These are phyloP conservation scores for Debaryomyces nepalensis DNA, from an alignment of 1,139 yeast genomes.

Conservation along the genomic window DNA sequence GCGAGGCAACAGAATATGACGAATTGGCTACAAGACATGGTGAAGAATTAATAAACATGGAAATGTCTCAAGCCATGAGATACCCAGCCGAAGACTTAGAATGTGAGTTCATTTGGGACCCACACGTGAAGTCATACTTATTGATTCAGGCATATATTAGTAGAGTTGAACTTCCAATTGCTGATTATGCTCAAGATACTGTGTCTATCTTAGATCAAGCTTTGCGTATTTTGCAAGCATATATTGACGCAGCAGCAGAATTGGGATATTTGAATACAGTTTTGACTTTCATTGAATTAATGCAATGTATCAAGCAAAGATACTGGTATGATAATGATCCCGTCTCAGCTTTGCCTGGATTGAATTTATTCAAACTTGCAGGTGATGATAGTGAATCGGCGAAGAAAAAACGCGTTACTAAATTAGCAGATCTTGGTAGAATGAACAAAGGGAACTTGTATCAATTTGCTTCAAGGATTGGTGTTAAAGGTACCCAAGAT, in stretches of 20 bases:
- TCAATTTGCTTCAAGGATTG: constrained; percentile 39
- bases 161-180: constrained; percentile 85
- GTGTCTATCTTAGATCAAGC: constrained; percentile 92
- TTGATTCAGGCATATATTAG: constrained; percentile 87
- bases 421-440: constrained; percentile 22
- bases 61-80: constrained; percentile 80
- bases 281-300: constrained; percentile 61
- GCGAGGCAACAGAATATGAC: constrained; percentile 87
- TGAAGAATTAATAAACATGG: constrained; percentile 90
- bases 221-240: constrained; percentile 91
- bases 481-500: constrained; percentile 36
- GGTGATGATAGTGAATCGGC: constrained; percentile 7
- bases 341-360: constrained; percentile 73
- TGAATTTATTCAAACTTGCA: constrained; percentile 30
- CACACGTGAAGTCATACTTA: constrained; percentile 89
- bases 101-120: constrained; percentile 85
- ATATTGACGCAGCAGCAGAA: constrained; percentile 87
- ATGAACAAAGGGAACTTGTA: constrained; percentile 31
- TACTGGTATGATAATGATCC: constrained; percentile 85
- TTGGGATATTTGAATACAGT: constrained; percentile 71
- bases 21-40: constrained; percentile 95
- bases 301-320: constrained; percentile 91
- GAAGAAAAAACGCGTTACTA: constrained; percentile 25
- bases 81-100: constrained; percentile 72
- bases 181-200: constrained; percentile 94